Evolutionary conservation across 2,329 filamentous ascomycete genomes (phyloP).

Genomic region (Rutstroemia sydowiana): DNA sequence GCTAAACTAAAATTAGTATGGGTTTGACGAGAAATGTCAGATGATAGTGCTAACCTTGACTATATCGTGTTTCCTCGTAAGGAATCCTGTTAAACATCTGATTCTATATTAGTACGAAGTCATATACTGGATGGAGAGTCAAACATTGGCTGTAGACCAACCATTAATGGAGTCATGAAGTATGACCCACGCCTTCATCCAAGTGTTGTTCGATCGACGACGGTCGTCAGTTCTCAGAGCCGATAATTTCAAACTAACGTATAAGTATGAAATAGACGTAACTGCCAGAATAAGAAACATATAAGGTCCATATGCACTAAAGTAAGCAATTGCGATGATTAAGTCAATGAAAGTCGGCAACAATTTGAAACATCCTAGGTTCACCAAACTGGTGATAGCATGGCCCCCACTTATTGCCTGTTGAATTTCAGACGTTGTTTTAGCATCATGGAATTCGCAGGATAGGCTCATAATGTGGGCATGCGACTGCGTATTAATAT

Average conservation of each 20-base stretch:
- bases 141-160: conserved; percentile 34
- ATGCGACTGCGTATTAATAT: conserved; percentile 54
- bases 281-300: conserved; percentile 44
- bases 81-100: conserved; percentile 46
- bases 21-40: neutral
- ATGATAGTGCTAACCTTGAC: conserved; percentile 19
- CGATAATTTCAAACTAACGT: conserved; percentile 36
- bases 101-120: neutral
- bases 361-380: conserved; percentile 52
- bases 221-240: conserved; percentile 28
- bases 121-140: conserved; percentile 5
- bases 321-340: conserved; percentile 49
- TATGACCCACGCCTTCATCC: conserved; percentile 31
- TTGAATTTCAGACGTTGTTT: conserved; percentile 57
- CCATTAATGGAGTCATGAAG: conserved; percentile 33
- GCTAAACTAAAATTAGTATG: conserved; percentile 17
- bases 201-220: conserved; percentile 29
- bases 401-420: conserved; percentile 57
- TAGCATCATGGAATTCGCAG: conserved; percentile 62
- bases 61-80: conserved; percentile 46
- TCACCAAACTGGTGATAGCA: conserved; percentile 51
- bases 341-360: conserved; percentile 57
- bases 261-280: conserved; percentile 44
- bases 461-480: conserved; percentile 61
- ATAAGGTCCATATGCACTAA: conserved; percentile 53